These are phyloP conservation scores for Phellopilus nigrolimitatus DNA, from an alignment of 1,284 basidiomycete species.

Conservation along the genomic window DNA sequence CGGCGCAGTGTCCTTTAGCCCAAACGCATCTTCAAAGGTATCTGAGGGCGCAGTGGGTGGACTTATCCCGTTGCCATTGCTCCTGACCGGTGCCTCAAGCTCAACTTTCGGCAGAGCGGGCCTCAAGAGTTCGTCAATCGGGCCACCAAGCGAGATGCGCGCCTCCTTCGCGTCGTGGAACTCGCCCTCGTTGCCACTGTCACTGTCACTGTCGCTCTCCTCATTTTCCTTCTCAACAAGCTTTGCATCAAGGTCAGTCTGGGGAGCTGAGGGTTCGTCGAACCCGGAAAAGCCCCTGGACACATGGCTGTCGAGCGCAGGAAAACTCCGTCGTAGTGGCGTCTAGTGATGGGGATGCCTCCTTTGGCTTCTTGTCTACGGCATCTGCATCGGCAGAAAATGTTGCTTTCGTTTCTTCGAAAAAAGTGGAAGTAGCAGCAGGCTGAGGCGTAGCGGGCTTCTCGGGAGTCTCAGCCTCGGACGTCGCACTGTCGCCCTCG, in stretches of 20 bases:
- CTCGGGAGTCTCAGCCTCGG: slow-evolving; percentile 8
- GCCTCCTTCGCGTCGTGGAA: slow-evolving; percentile 19
- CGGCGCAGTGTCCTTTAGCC: slow-evolving; percentile 33
- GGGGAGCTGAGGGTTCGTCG: slow-evolving; percentile 34
- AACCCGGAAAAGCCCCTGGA: slow-evolving; percentile 2
- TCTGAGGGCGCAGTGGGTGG: slow-evolving; percentile 26
- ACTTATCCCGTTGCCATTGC: slow-evolving; percentile 20
- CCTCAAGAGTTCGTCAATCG: slow-evolving; percentile 1
- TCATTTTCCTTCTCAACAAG: slow-evolving; percentile 64
- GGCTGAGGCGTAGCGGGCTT: slow-evolving; percentile 25
- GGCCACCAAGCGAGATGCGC: slow-evolving; percentile 5
- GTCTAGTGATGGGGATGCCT: slow-evolving; percentile 24
- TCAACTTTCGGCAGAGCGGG: slow-evolving; percentile 30
- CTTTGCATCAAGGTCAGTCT: slow-evolving; percentile 19
- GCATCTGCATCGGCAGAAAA: not conserved
- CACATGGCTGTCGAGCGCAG: slow-evolving; percentile 38
- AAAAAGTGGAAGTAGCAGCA: slow-evolving; percentile 27
- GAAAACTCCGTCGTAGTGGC: slow-evolving; percentile 38
- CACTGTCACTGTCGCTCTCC: slow-evolving; percentile 52
- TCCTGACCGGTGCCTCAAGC: slow-evolving; percentile 29
- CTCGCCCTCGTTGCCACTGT: slow-evolving; percentile 45
- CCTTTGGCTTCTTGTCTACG: slow-evolving; percentile 1
- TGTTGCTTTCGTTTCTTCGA: not conserved
- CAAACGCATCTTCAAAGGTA: slow-evolving; percentile 65
- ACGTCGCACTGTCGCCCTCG: slow-evolving; percentile 25